A percentile compares a stretch with the other conserved stretches of the same genome.
These are phyloP conservation scores for Datisca glomerata DNA, from an alignment of 306 rosid species.

Conservation along the genomic window DNA sequence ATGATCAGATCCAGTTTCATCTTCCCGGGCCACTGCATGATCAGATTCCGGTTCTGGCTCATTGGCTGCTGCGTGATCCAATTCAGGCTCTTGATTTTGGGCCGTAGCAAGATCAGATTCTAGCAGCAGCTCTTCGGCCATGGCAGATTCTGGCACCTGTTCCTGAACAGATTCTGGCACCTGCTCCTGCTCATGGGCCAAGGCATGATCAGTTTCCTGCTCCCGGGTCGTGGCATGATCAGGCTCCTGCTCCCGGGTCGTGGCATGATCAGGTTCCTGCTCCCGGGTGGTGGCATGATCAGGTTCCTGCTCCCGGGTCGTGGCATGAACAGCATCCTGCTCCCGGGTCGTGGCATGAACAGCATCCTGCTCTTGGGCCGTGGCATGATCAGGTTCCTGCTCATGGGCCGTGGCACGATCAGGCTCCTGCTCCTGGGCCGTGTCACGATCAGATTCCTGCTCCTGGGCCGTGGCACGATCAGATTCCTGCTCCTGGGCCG, in stretches of 20 bases:
- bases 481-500: conserved; percentile 4
- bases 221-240: conserved; percentile 1
- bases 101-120: not conserved
- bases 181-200: not conserved
- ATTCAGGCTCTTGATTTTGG: not conserved
- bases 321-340: too few relatives aligned
- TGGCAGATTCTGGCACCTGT: conserved; percentile 5
- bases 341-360: not conserved
- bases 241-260: conserved; percentile 4
- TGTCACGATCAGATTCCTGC: conserved; percentile 9
- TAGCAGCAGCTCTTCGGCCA: not conserved
- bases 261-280: conserved; percentile 3
- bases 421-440: conserved; percentile 2
- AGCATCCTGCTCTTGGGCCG: not conserved
- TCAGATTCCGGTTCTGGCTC: too few relatives aligned
- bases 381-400: not conserved
- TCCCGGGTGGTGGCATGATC: not conserved
- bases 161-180: not conserved
- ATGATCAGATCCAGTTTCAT: conserved; percentile 2
- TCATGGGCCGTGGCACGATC: not conserved
- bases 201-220: conserved; percentile 4
- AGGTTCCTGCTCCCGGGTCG: conserved; percentile 5
- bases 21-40: not conserved
- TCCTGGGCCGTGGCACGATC: conserved; percentile 2
- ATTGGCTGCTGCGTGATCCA: too few relatives aligned